Conservation (phyloP, 148 eudicot species). For the Nepenthes mirabilis region DNA sequence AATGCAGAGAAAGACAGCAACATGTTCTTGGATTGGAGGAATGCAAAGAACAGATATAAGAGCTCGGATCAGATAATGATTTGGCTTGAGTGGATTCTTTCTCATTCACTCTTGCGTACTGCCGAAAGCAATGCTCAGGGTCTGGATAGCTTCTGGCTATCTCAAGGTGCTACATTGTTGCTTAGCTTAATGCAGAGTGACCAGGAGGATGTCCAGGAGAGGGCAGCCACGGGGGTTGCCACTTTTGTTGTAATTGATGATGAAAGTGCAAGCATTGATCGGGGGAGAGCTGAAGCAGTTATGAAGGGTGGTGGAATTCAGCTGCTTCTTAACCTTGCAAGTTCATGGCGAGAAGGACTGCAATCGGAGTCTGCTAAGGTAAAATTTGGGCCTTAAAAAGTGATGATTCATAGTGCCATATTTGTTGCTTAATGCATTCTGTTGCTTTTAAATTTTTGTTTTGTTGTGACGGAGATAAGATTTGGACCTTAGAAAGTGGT, state of each 20-base stretch:
- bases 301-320: constrained; percentile 82
- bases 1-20: constrained; percentile 39
- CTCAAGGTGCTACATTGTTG: constrained; percentile 76
- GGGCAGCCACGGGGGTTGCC: constrained; percentile 89
- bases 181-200: constrained; percentile 74
- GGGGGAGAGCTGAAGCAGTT: constrained; percentile 85
- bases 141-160: constrained; percentile 83
- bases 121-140: constrained; percentile 78
- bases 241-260: constrained; percentile 95
- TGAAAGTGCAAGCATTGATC: constrained; percentile 81
- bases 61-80: constrained; percentile 51
- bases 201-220: constrained; percentile 95
- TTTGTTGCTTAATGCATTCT: background rate
- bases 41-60: constrained; percentile 29
- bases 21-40: constrained; percentile 64
- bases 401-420: background rate
- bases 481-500: too few species aligned
- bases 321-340: constrained; percentile 68
- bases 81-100: constrained; percentile 89
- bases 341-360: constrained; percentile 90
- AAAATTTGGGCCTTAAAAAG: constrained; percentile 2
- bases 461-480: background rate
- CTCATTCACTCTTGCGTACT: constrained; percentile 73
- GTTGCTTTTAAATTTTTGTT: background rate
- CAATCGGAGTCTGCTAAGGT: constrained; percentile 97